phyloP scores from a whole-genome alignment of 495 filamentous ascomycete genomes.

The Penicillium tannophilum region DNA sequence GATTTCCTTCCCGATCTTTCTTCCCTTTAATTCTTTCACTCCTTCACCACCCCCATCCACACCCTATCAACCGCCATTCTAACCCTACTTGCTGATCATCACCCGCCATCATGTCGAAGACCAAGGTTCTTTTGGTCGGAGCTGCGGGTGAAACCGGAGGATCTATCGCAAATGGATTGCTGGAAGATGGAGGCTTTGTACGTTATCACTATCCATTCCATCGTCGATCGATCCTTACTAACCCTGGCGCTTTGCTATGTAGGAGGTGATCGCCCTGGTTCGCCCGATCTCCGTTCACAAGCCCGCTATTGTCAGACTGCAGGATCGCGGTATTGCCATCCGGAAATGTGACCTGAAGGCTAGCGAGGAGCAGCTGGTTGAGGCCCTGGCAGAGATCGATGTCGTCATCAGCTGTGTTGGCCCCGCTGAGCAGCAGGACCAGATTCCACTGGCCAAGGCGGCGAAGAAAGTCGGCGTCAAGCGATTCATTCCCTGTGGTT shows the following conservation, averaged over 20 bases:
- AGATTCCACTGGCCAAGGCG: conserved; percentile 56
- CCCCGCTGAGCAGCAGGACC: conserved; percentile 46
- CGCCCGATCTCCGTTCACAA: conserved; percentile 52
- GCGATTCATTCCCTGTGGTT: conserved; percentile 61
- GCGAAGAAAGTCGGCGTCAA: conserved; percentile 57
- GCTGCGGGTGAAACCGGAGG: conserved; percentile 53
- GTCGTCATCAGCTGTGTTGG: conserved; percentile 57
- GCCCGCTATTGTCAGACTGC: conserved; percentile 43
- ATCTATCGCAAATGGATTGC: conserved; percentile 48
- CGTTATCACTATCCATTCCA: neutral
- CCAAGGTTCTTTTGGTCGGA: conserved; percentile 49
- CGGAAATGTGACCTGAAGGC: conserved; percentile 49
- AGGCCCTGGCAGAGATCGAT: conserved; percentile 50
- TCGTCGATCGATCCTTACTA: conserved; percentile 1
- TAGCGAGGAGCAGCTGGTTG: conserved; percentile 48
- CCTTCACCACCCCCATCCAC: conserved; percentile 1
- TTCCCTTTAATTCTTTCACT: conserved; percentile 8
- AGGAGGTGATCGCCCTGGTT: conserved; percentile 55
- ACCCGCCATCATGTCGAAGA: conserved; percentile 40
- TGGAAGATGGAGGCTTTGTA: conserved; percentile 48
- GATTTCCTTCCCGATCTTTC: conserved; percentile 15
- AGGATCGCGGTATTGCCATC: conserved; percentile 49
- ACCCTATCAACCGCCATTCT: neutral
- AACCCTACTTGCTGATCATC: conserved; percentile 5
- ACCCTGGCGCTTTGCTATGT: conserved; percentile 6